Percentiles rank a stretch among this genome's conserved stretches.
Evolutionary conservation across 2,329 filamentous ascomycete species (phyloP).

Genomic region (Aureobasidium musti): DNA sequence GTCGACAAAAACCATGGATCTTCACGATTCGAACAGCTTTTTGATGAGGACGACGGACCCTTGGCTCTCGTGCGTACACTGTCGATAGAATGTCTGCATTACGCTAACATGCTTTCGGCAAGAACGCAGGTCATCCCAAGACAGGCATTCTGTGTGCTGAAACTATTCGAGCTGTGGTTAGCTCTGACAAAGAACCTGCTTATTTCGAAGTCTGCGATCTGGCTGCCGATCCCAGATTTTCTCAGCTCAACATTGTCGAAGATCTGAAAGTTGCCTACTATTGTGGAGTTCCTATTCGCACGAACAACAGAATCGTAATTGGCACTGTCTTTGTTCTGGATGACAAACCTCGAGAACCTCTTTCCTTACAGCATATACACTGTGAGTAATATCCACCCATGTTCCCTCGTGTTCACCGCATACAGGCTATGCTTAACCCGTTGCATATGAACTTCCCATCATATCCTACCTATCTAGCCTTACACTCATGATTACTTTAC

Average conservation of each 20-base stretch:
- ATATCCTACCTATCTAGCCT: background rate
- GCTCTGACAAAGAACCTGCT: slow-evolving; percentile 38
- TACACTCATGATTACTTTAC: slow-evolving; percentile 35
- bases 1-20: slow-evolving; percentile 51
- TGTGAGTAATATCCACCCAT: slow-evolving; percentile 29
- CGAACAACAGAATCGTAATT: slow-evolving; percentile 41
- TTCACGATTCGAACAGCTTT: slow-evolving; percentile 35
- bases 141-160: slow-evolving; percentile 60
- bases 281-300: slow-evolving; percentile 41
- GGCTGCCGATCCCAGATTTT: slow-evolving; percentile 38
- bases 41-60: slow-evolving; percentile 35
- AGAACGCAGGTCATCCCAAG: slow-evolving; percentile 57
- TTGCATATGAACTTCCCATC: background rate
- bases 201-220: slow-evolving; percentile 43
- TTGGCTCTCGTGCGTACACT: slow-evolving; percentile 40
- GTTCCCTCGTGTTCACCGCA: background rate
- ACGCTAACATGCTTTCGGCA: background rate
- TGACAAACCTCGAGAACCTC: slow-evolving; percentile 33
- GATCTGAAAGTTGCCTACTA: slow-evolving; percentile 41
- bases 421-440: background rate
- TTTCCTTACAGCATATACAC: slow-evolving; percentile 26
- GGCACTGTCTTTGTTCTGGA: slow-evolving; percentile 40
- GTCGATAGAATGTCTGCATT: background rate
- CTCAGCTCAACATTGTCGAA: slow-evolving; percentile 37
- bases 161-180: slow-evolving; percentile 46